Evolutionary conservation across 768 basidiomycete genomes (phyloP), one percentile per base, ranked within the genome.

Genomic region (Xerocomus potaroensis): DNA sequence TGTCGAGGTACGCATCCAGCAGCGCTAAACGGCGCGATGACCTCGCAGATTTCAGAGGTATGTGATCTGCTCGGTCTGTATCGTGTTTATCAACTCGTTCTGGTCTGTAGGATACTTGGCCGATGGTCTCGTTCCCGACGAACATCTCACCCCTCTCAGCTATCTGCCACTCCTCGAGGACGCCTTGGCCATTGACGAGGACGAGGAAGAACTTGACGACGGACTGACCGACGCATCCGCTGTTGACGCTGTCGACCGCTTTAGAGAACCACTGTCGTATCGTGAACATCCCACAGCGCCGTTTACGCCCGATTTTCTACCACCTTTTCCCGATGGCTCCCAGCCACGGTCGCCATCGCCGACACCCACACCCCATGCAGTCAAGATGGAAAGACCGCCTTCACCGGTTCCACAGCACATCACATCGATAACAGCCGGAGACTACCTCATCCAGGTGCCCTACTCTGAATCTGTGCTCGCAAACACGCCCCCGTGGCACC

Each of bases 401-500:
- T 82, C 58, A 64, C 80, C 42, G 61, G 75, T 53, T 56, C 77
- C 51, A 69, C 71, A 65, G 21, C 76, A 68, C 16, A 64, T 73
- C 3, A 60, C 66, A 5, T 66, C 73, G 11, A 55, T 68, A 10
- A 61, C 66, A 3, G 74, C 82, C 2, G 81, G 87, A 3, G 84
- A 90, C 62, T 85, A 86, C 49, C 69, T 82, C 21, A 76, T 83
- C 10, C 79, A 80, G 57, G 77, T 89, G 1, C 84, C 87, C 4
- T 91, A 91, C 57, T 76, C 75, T 2, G 79, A 84, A 54, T 91
- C 88, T 0, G 74, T 83, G 4, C 77, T 91, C 19, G 75, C 84
- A 4, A 69, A 73, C 7, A 71, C 77, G 7, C 74, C 84, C 15
- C 76, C 84, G 57, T 83, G 84, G 80, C 87, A 89, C 60, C 70